Base-by-base conservation (phyloP, 202 grass and related monocot species). In the Brachypodium distachyon region DNA sequence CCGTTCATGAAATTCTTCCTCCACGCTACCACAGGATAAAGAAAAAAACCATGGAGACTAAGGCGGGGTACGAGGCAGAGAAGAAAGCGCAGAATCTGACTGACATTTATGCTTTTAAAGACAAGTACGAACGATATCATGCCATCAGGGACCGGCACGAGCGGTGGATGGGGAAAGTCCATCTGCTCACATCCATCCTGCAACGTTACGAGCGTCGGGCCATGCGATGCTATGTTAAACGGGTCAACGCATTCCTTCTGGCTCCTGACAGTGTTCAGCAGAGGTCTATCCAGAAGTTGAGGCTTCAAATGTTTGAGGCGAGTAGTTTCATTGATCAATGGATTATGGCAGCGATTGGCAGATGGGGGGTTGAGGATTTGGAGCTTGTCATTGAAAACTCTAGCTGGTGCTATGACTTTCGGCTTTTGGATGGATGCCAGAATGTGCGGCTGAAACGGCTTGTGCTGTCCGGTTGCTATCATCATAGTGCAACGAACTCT, bases 301-400 rank as follows among this genome's bases (percentile, higher is more conserved):
- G 73, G 73, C 53, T 84, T 39, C 73, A 84, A 44, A 62, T 46
- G 22, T 27, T 69, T 16, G 25, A 23, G 0, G 16, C 12, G 17
- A n/a, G 28, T 19, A 6, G 14, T 22, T 49, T 7, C 18, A 77
- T 28, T 60, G 53, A n/a, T 76, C 40, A 69, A n/a, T 83, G 81
- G 52, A 12, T 83, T 47, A 69, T 12, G 7, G 18, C 72, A 83
- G 62, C 72, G 12, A 51, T 83, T 77, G 72, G 5, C 73, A 77
- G 56, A 65, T 70, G 80, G 60, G 64, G 38, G 0, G 26, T 82
- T 67, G 80, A 82, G 14, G 60, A 82, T 56, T 82, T 82, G 53
- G 80, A 82, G 59, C 28, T 82, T 63, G 6, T 56, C 16, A 7
- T 11, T 47, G 60, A 82, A 34, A 62, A 28, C 6, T 0, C 2